Evolutionary conservation across 2,329 filamentous ascomycete species (phyloP).

Genomic region (Calonectria pseudoturangicola): DNA sequence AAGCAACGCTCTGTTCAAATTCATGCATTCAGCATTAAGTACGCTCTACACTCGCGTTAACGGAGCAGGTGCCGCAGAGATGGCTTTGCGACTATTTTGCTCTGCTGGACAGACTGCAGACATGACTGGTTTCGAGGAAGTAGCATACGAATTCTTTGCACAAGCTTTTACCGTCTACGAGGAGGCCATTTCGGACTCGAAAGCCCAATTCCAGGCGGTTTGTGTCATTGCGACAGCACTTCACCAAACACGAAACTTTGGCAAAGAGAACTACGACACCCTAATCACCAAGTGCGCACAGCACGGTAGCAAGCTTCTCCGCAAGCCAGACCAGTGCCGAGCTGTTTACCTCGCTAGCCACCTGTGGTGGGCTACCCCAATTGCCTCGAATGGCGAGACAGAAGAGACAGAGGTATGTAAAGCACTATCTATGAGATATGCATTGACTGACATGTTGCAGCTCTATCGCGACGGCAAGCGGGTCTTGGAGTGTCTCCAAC

Average conservation of each 20-base stretch:
- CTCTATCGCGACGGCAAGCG: conserved; percentile 98
- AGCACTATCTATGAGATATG: conserved; percentile 8
- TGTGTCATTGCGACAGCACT: conserved; percentile 93
- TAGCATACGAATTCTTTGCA: conserved; percentile 98
- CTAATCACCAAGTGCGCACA: conserved; percentile 98
- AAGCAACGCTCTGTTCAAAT: conserved; percentile 90
- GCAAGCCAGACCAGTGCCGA: conserved; percentile 98
- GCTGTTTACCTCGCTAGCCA: conserved; percentile 98
- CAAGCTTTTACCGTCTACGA: conserved; percentile 99
- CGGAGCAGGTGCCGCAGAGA: conserved; percentile 84
- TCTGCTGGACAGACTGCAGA: conserved; percentile 95
- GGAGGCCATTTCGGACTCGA: conserved; percentile 94
- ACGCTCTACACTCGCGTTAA: conserved; percentile 91
- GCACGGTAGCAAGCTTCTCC: conserved; percentile 96
- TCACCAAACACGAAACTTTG: conserved; percentile 91
- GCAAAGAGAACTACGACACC: conserved; percentile 98
- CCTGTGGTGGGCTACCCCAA: conserved; percentile 97
- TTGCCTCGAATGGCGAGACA: conserved; percentile 83
- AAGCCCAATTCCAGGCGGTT: conserved; percentile 98
- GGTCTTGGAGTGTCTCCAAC: conserved; percentile 95
- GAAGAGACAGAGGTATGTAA: conserved; percentile 84
- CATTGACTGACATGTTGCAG: conserved; percentile 66
- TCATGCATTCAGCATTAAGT: conserved; percentile 92
- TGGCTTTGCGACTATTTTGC: conserved; percentile 92
- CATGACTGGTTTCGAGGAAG: conserved; percentile 93